Percentiles rank a stretch among this genome's conserved stretches.
Evolutionary conservation across 352 stramenopile genomes (phyloP).

Genomic region (Elongisporangium prolatum): DNA sequence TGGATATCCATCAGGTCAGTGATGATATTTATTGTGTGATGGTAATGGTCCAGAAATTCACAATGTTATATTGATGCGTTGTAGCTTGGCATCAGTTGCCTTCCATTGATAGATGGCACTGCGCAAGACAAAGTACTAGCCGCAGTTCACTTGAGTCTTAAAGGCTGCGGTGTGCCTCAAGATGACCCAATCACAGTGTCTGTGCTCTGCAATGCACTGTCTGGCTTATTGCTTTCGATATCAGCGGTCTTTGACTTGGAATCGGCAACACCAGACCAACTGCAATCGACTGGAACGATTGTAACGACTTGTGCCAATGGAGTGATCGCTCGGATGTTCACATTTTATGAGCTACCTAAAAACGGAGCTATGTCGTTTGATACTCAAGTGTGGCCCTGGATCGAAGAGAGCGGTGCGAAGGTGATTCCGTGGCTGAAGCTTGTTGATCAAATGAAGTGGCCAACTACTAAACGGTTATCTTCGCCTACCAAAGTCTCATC

Average conservation of each 20-base stretch:
- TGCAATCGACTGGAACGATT: slow-evolving; percentile 54
- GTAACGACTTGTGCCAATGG: slow-evolving; percentile 50
- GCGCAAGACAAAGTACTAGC: slow-evolving; percentile 51
- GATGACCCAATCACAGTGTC: slow-evolving; percentile 32
- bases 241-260: slow-evolving; percentile 63
- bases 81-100: slow-evolving; percentile 50
- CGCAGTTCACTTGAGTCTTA: slow-evolving; percentile 52
- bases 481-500: slow-evolving; percentile 18
- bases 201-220: slow-evolving; percentile 32
- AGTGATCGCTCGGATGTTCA: slow-evolving; percentile 44
- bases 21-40: not conserved
- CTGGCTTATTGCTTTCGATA: slow-evolving; percentile 48
- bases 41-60: no score
- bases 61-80: no score
- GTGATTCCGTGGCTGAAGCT: slow-evolving; percentile 66
- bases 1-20: slow-evolving; percentile 50
- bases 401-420: slow-evolving; percentile 48
- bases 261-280: slow-evolving; percentile 36
- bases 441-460: slow-evolving; percentile 67
- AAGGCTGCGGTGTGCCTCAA: slow-evolving; percentile 24
- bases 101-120: slow-evolving; percentile 49
- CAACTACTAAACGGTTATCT: slow-evolving; percentile 39
- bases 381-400: slow-evolving; percentile 53
- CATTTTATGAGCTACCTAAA: slow-evolving; percentile 32
- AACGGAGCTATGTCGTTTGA: slow-evolving; percentile 28